Conservation (phyloP, 495 filamentous ascomycete species). For the Pseudomonodictys pantanalensis region DNA sequence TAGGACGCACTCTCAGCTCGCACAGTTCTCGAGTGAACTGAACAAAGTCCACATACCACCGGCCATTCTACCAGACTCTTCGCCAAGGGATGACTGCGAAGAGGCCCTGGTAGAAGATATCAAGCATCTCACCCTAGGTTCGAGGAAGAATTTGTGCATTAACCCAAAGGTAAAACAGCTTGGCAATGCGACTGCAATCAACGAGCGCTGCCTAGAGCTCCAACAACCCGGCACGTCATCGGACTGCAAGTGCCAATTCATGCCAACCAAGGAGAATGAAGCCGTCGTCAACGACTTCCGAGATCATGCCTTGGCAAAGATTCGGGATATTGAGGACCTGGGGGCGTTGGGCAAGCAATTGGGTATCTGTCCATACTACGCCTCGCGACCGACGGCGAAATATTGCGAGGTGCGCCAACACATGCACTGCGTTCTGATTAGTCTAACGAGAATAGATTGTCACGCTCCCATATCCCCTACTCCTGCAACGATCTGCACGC, state of each 20-base stretch:
- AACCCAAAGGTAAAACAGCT: slow-evolving; percentile 75
- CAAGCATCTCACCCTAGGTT: slow-evolving; percentile 86
- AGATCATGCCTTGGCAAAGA: slow-evolving; percentile 78
- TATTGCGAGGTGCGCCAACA: slow-evolving; percentile 62
- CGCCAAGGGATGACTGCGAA: slow-evolving; percentile 35
- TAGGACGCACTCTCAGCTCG: slow-evolving; percentile 89
- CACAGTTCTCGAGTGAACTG: slow-evolving; percentile 89
- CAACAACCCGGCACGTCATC: slow-evolving; percentile 70
- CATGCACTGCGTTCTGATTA: background rate
- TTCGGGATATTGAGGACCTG: slow-evolving; percentile 93
- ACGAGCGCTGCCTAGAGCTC: slow-evolving; percentile 89
- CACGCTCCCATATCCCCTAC: slow-evolving; percentile 86
- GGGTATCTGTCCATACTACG: slow-evolving; percentile 92
- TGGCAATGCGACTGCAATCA: slow-evolving; percentile 76
- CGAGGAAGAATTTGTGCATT: slow-evolving; percentile 89
- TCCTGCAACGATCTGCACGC: slow-evolving; percentile 84
- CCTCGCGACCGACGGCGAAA: slow-evolving; percentile 76
- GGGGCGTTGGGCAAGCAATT: slow-evolving; percentile 71
- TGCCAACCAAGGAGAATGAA: slow-evolving; percentile 75
- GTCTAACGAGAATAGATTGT: slow-evolving; percentile 60
- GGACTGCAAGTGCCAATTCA: slow-evolving; percentile 69
- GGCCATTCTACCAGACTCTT: slow-evolving; percentile 44
- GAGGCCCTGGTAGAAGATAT: slow-evolving; percentile 55
- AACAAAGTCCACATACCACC: slow-evolving; percentile 77
- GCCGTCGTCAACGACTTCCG: slow-evolving; percentile 72